Percentiles rank a stretch among this genome's conserved stretches.
These are phyloP conservation scores for Skeletonema potamos DNA, from an alignment of 108 stramenopile species.

Conservation along the genomic window DNA sequence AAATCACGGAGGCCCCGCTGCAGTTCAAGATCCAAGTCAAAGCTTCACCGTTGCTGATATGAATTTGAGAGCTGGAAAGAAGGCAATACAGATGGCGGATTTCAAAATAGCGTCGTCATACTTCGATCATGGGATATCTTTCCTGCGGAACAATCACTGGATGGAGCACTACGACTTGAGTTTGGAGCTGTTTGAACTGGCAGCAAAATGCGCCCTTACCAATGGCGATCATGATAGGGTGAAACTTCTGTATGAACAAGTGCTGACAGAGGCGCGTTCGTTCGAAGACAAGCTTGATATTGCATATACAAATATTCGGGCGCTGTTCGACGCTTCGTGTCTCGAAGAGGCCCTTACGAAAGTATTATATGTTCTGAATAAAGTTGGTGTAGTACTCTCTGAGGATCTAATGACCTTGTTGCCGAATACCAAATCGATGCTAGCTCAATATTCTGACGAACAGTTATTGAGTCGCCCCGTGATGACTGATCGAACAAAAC, in stretches of 20 bases:
- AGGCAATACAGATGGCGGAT: neutral
- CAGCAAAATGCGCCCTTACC: neutral
- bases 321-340: neutral
- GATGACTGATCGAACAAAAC: neutral
- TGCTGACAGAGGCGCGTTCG: neutral
- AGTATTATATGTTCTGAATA: neutral
- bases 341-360: neutral
- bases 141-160: neutral
- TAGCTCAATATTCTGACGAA: neutral
- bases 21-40: neutral
- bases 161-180: neutral
- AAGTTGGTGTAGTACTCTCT: neutral
- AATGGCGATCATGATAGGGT: neutral
- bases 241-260: neutral
- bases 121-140: neutral
- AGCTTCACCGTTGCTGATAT: neutral
- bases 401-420: neutral
- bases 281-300: conserved; percentile 19
- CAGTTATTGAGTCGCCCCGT: neutral
- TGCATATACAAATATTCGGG: neutral
- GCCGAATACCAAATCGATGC: neutral
- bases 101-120: neutral
- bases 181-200: neutral
- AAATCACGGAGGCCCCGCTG: neutral
- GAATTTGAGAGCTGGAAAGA: neutral